Conservation (phyloP, 257 asterid genomes). For the Ligustrum vulgare region DNA sequence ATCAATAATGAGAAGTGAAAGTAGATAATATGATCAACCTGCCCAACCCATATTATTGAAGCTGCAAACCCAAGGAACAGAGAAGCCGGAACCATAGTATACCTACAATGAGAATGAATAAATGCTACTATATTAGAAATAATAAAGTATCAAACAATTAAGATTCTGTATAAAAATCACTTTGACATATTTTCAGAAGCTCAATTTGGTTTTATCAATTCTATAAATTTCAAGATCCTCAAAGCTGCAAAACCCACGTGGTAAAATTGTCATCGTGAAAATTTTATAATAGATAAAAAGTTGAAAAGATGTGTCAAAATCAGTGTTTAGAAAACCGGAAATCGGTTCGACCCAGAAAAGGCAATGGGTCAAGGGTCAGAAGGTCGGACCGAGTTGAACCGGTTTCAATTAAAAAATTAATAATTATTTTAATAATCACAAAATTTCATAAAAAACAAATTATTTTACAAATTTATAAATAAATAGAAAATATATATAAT, state of each 20-base stretch:
- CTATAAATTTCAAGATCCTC: not conserved
- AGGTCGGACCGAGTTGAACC: no score
- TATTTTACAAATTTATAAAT: no score
- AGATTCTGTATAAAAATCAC: not conserved
- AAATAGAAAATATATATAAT: no score
- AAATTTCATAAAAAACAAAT: no score
- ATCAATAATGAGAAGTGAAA: not conserved
- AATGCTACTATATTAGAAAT: constrained; percentile 1
- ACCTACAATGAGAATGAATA: constrained; percentile 50
- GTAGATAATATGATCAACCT: constrained; percentile 45
- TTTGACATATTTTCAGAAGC: constrained; percentile 9
- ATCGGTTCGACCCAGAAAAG: no score
- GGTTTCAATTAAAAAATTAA: no score
- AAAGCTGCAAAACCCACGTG: not conserved
- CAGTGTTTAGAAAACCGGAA: no score
- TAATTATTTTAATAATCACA: no score
- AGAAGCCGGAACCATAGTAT: constrained; percentile 91
- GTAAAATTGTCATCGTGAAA: not conserved
- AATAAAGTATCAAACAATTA: not conserved
- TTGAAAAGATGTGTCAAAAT: not conserved
- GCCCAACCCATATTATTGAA: constrained; percentile 94
- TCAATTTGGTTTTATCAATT: constrained; percentile 13
- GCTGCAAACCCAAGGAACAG: constrained; percentile 89
- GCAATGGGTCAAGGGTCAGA: no score
- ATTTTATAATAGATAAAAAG: not conserved